Percentiles rank a stretch among this genome's conserved stretches.
Conservation (phyloP, 257 asterid genomes). For the Parsonsia alboflavescens region DNA sequence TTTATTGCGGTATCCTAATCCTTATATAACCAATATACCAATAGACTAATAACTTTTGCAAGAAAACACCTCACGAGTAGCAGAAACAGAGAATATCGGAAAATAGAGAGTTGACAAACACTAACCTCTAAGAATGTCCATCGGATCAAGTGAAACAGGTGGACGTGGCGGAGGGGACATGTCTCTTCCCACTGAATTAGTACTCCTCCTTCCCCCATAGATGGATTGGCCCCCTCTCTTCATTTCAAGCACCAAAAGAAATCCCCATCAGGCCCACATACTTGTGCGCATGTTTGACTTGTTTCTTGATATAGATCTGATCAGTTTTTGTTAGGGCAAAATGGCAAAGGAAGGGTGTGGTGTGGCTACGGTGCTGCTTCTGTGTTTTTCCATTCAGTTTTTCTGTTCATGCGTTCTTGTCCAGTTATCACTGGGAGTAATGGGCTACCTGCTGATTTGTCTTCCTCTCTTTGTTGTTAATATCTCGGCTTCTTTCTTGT, state of each 20-base stretch:
- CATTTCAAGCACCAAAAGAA: conserved; percentile 1
- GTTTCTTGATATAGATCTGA: background rate
- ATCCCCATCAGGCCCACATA: conserved; percentile 3
- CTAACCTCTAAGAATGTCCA: conserved; percentile 21
- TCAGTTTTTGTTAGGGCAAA: background rate
- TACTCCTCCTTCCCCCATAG: too few species aligned
- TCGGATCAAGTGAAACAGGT: background rate
- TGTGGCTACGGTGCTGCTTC: background rate
- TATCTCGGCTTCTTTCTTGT: conserved; percentile 16
- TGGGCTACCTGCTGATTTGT: background rate
- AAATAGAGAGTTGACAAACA: conserved; percentile 16
- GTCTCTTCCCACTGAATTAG: background rate
- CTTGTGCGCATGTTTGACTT: background rate
- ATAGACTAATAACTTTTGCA: background rate
- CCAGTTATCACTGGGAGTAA: background rate
- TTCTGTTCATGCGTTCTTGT: background rate
- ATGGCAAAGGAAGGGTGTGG: background rate
- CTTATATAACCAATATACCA: background rate
- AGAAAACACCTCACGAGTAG: conserved; percentile 13
- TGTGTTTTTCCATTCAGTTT: background rate
- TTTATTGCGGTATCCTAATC: conserved; percentile 5
- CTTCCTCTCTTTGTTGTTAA: background rate
- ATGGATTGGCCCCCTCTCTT: background rate
- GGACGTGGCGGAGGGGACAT: conserved; percentile 17
- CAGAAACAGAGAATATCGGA: background rate